Percentiles rank a stretch among this genome's conserved stretches.
Conservation (phyloP, 2,329 filamentous ascomycete species). For the Anisogramma anomala region DNA sequence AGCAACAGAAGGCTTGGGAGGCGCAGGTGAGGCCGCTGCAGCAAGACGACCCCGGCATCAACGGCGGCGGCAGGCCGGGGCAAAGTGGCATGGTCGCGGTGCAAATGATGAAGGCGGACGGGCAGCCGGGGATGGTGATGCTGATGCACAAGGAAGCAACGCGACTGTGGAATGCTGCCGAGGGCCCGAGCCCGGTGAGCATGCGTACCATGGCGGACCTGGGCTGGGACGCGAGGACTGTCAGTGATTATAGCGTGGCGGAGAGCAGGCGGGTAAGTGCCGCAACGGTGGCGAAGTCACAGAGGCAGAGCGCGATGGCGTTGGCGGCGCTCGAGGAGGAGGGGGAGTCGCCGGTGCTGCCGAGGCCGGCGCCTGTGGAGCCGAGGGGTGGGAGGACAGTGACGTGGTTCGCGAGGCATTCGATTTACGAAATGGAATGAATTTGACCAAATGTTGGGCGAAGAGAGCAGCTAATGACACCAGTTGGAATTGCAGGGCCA, state of each 20-base stretch:
- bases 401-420: constrained; percentile 9
- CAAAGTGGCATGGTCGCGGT: not conserved
- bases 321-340: not conserved
- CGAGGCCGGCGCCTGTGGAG: not conserved
- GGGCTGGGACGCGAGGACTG: not conserved
- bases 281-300: too few relatives aligned
- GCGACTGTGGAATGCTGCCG: not conserved
- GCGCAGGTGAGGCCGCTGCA: not conserved
- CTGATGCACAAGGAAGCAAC: not conserved
- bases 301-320: too few relatives aligned
- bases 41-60: too few relatives aligned
- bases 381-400: not conserved
- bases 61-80: too few relatives aligned
- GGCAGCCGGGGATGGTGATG: constrained; percentile 1
- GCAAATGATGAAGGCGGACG: not conserved
- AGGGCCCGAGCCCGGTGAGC: constrained; percentile 1
- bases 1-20: constrained; percentile 4
- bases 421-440: constrained; percentile 6
- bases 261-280: not conserved
- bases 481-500: too few relatives aligned
- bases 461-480: too few relatives aligned
- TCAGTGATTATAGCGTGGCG: constrained; percentile 1
- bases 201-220: not conserved
- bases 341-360: not conserved
- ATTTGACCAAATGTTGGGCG: too few relatives aligned